A percentile compares a stretch with the other conserved stretches of the same genome.
Evolutionary conservation across 140 eudicot species (phyloP).

Genomic region (Cichorium intybus): DNA sequence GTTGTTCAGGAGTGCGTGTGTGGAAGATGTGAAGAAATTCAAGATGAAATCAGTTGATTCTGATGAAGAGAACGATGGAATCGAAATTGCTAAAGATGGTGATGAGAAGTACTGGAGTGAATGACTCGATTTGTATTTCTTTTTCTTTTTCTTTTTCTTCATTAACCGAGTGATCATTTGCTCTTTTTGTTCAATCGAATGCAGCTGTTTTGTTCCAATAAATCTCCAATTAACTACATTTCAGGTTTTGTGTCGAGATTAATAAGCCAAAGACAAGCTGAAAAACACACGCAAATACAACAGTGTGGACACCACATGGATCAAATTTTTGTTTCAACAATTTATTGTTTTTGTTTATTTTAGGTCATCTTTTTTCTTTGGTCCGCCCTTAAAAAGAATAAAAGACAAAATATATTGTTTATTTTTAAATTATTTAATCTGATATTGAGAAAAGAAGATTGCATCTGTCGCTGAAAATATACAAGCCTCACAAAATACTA

Average conservation of each 20-base stretch:
- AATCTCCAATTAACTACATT: background rate
- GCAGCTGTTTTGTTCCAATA: slow-evolving; percentile 2
- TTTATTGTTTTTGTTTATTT: too few relatives aligned
- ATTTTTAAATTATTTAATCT: too few relatives aligned
- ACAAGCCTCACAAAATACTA: too few relatives aligned
- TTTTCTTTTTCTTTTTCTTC: background rate
- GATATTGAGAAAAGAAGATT: too few relatives aligned
- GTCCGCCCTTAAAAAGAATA: too few relatives aligned
- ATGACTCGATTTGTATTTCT: slow-evolving; percentile 23
- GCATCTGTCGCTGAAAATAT: too few relatives aligned
- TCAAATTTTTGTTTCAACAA: too few relatives aligned
- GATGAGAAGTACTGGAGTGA: slow-evolving; percentile 93
- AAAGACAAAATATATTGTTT: too few relatives aligned
- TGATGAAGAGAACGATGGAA: slow-evolving; percentile 22
- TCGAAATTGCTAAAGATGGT: slow-evolving; percentile 25
- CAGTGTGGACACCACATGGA: too few relatives aligned
- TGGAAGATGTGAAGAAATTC: slow-evolving; percentile 81
- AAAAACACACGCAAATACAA: background rate
- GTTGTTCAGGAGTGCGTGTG: slow-evolving; percentile 71
- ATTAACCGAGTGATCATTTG: background rate
- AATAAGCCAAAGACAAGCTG: slow-evolving; percentile 1
- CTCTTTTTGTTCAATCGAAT: background rate
- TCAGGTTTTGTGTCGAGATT: background rate
- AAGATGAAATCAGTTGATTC: slow-evolving; percentile 31
- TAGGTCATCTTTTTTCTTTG: too few relatives aligned